These are phyloP conservation scores for Trifolium fragiferum DNA, from an alignment of 306 rosid genomes.

Conservation along the genomic window DNA sequence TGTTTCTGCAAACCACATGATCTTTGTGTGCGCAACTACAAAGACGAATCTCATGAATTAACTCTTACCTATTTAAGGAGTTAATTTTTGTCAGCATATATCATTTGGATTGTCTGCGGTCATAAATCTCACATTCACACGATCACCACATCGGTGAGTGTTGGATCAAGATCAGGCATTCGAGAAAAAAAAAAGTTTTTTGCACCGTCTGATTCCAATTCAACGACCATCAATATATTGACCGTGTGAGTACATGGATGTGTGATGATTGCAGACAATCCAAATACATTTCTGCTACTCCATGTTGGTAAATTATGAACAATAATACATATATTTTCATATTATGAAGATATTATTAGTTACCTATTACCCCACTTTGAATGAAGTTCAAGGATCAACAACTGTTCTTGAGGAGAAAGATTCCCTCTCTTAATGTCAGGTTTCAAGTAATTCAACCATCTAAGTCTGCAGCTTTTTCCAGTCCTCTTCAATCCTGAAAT, in stretches of 20 bases:
- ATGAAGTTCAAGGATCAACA: slow-evolving; percentile 91
- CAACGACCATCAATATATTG: not conserved
- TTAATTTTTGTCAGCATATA: not conserved
- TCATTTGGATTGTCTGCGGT: not conserved
- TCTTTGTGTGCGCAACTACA: not conserved
- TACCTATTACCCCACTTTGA: slow-evolving; percentile 95
- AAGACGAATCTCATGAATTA: not conserved
- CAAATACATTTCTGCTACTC: not conserved
- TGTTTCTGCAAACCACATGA: no score
- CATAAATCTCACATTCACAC: not conserved
- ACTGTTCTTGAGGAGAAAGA: slow-evolving; percentile 89
- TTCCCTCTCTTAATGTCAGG: slow-evolving; percentile 96
- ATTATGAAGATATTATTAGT: not conserved
- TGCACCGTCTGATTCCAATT: not conserved
- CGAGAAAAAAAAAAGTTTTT: not conserved
- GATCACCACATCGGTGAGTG: not conserved
- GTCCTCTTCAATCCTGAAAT: slow-evolving; percentile 89
- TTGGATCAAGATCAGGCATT: not conserved
- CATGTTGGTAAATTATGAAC: not conserved
- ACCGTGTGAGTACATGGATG: not conserved
- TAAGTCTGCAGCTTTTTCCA: slow-evolving; percentile 93
- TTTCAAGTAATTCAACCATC: slow-evolving; percentile 94
- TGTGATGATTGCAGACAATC: not conserved
- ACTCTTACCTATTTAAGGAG: not conserved
- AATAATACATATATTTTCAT: not conserved